A percentile compares a stretch with the other conserved stretches of the same genome.
Evolutionary conservation across 208 protist species (phyloP).

Genomic region (Trypanosoma congolense): DNA sequence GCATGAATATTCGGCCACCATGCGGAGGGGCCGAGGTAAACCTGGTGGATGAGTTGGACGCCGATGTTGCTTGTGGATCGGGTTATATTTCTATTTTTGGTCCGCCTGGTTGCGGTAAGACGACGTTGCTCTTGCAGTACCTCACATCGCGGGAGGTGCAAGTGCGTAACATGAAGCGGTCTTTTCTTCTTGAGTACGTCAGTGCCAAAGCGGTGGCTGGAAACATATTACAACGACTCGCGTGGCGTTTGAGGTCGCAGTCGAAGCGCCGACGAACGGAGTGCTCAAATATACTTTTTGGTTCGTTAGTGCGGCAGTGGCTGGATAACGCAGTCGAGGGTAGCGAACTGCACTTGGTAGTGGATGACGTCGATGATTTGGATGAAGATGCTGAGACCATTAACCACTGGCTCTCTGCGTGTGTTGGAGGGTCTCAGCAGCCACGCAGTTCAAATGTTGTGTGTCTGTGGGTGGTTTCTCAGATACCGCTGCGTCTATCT

Average conservation of each 20-base stretch:
- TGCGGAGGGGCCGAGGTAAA: slow-evolving; percentile 10
- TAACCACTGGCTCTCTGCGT: slow-evolving; percentile 56
- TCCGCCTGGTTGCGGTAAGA: slow-evolving; percentile 77
- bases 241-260: slow-evolving; percentile 16
- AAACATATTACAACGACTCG: slow-evolving; percentile 15
- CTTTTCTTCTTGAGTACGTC: slow-evolving; percentile 38
- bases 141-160: slow-evolving; percentile 46
- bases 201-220: slow-evolving; percentile 20
- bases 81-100: slow-evolving; percentile 72
- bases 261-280: slow-evolving; percentile 34
- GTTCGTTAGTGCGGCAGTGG: slow-evolving; percentile 47
- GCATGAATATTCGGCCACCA: not conserved
- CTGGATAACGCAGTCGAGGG: slow-evolving; percentile 30
- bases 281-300: slow-evolving; percentile 50
- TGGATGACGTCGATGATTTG: slow-evolving; percentile 76
- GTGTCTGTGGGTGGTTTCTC: slow-evolving; percentile 68
- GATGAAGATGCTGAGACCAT: slow-evolving; percentile 34
- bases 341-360: slow-evolving; percentile 75
- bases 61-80: slow-evolving; percentile 66
- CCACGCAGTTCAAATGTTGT: slow-evolving; percentile 14
- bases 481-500: slow-evolving; percentile 57
- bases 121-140: slow-evolving; percentile 44
- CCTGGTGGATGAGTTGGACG: slow-evolving; percentile 64
- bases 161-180: slow-evolving; percentile 14
- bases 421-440: slow-evolving; percentile 14